phyloP scores from a whole-genome alignment of 2,329 filamentous ascomycete species.

The Apiospora koreana region DNA sequence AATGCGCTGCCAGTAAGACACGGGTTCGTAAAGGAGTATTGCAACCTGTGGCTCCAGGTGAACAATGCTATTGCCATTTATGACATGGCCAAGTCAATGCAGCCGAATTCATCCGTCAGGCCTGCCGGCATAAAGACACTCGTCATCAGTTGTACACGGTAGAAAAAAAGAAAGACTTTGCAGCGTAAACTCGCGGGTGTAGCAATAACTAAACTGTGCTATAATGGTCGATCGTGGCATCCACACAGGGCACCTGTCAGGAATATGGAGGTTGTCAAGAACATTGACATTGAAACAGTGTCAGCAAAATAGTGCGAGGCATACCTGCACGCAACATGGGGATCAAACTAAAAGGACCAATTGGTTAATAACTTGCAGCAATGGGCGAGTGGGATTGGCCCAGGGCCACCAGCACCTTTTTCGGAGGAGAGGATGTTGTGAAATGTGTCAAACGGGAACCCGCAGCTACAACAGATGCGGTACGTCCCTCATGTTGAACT shows the following conservation, averaged over 20 bases:
- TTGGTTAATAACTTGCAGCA: background rate
- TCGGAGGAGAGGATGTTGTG: background rate
- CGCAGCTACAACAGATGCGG: background rate
- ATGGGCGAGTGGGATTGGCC: background rate
- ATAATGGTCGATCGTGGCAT: background rate
- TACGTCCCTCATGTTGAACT: background rate
- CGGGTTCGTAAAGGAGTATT: background rate
- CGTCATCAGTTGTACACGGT: background rate
- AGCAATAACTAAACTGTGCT: background rate
- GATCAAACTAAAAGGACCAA: background rate
- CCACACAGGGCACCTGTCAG: background rate
- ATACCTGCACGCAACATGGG: too few species aligned
- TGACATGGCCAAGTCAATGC: background rate
- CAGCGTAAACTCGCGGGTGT: too few species aligned
- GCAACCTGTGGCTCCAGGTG: background rate
- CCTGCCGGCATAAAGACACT: background rate
- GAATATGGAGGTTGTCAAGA: background rate
- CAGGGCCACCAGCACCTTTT: background rate
- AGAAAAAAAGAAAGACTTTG: background rate
- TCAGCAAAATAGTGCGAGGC: too few species aligned
- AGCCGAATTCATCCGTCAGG: background rate
- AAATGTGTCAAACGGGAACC: background rate
- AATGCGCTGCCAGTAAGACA: background rate
- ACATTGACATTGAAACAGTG: too few species aligned
- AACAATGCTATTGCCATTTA: background rate